Evolutionary conservation across 768 basidiomycete species (phyloP).

Genomic region (Lentinula lateritia): DNA sequence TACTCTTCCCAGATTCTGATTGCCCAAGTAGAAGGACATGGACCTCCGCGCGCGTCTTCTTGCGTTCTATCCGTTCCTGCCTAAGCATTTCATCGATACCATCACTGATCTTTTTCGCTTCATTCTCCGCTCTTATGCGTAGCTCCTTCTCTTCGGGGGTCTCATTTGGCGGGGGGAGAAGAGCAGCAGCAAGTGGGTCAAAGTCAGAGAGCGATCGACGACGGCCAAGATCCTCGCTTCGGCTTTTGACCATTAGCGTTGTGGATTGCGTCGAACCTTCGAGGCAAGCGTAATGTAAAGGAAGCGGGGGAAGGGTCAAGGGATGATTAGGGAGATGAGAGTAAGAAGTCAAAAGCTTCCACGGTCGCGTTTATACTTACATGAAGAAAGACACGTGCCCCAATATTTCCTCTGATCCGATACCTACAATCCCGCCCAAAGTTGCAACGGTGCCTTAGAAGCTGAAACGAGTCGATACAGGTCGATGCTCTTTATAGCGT

Average conservation of each 20-base stretch:
- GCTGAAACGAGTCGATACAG: no score
- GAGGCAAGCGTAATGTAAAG: not conserved
- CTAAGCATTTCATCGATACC: constrained; percentile 76
- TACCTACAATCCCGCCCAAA: not conserved
- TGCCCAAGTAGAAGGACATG: constrained; percentile 80
- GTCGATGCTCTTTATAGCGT: not conserved
- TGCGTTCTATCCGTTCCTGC: constrained; percentile 55
- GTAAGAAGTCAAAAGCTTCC: not conserved
- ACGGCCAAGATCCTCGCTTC: constrained; percentile 26
- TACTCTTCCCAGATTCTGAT: constrained; percentile 88
- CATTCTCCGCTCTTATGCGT: constrained; percentile 59
- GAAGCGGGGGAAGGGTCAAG: not conserved
- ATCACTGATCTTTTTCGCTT: constrained; percentile 72
- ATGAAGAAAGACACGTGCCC: not conserved
- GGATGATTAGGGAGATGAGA: not conserved
- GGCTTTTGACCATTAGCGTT: constrained; percentile 31
- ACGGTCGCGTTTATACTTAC: not conserved
- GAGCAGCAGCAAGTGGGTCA: constrained; percentile 64
- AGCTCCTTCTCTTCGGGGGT: constrained; percentile 59
- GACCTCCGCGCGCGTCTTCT: constrained; percentile 57
- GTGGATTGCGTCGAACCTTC: not conserved
- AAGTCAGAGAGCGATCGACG: constrained; percentile 57
- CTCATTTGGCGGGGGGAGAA: constrained; percentile 71
- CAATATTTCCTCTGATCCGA: not conserved
- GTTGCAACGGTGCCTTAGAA: not conserved